Evolutionary conservation across 345 rosid genomes (phyloP), one percentile per base, ranked within the genome.

Genomic region (Acer campestre): DNA sequence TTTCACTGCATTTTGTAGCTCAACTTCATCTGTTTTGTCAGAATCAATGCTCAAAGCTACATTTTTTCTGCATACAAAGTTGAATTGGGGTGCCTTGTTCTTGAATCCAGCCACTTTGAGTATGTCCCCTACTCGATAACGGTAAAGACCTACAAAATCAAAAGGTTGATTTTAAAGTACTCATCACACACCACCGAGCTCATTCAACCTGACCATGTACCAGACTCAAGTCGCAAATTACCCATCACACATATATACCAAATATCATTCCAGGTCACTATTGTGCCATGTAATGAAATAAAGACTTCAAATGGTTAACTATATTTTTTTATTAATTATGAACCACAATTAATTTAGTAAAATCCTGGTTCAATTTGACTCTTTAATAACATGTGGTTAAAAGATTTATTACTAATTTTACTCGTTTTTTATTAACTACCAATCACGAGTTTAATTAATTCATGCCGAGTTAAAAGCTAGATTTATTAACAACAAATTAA

Each of bases 41-140:
- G 89, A 71, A 68, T 88, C 91, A 75, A 88, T 82, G 83, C 89
- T 84, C 40, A 88, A 65, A 18, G 75, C 88, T 64, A 88, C 91
- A 53, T 86, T 88, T 77, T 84, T 86, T 71, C 91, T 77, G 77
- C 91, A 88, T 35, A 88, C 78, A 49, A 88, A 88, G 67, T 81
- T 77, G 83, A 88, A 88, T 44, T 84, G 91, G 4, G 89, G 91
- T 11, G 87, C 85, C 38, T 83, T 88, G 83, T 88, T 88, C 82
- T 86, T 86, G 84, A 88, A 88, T 75, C 89, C 91, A 1, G 83
- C 84, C 53, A 86, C 91, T 67, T 84, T 75, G 16, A 88, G 84
- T 78, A 88, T 83, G 77, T 88, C 91, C 23, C 91, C 91, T n/a
- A 88, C 86, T 67, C 88, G 77, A 20, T 88, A 88, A n/a, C 91